phyloP scores from a whole-genome alignment of 169 alveolate species.

The Babesia ovis region DNA sequence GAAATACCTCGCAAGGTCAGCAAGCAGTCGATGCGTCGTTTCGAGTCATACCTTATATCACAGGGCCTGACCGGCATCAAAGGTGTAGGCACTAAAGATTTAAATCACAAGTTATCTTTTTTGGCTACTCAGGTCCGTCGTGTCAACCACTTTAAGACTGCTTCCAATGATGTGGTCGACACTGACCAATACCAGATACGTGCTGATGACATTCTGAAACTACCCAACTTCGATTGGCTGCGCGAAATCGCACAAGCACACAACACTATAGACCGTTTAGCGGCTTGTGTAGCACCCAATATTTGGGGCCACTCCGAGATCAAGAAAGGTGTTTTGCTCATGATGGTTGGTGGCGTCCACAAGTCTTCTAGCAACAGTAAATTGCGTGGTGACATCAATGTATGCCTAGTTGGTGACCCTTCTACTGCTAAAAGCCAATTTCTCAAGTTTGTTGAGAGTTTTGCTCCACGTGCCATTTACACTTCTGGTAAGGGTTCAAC shows the following conservation, averaged over 20 bases:
- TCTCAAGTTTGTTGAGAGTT: slow-evolving; percentile 89
- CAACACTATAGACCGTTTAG: slow-evolving; percentile 81
- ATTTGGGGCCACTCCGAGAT: slow-evolving; percentile 95
- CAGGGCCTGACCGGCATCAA: slow-evolving; percentile 93
- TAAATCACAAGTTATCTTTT: slow-evolving; percentile 90
- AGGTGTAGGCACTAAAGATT: slow-evolving; percentile 91
- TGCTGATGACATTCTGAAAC: slow-evolving; percentile 73
- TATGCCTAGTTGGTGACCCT: slow-evolving; percentile 98
- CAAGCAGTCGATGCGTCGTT: slow-evolving; percentile 69
- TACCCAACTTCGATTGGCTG: slow-evolving; percentile 76
- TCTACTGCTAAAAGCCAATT: slow-evolving; percentile 97
- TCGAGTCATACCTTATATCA: slow-evolving; percentile 71
- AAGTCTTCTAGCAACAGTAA: slow-evolving; percentile 91
- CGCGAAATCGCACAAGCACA: slow-evolving; percentile 75
- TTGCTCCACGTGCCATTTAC: slow-evolving; percentile 92
- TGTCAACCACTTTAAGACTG: slow-evolving; percentile 60
- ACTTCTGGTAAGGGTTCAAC: slow-evolving; percentile 96
- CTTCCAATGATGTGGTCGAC: slow-evolving; percentile 47
- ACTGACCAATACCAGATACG: slow-evolving; percentile 65
- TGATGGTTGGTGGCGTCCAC: slow-evolving; percentile 96
- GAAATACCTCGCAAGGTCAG: slow-evolving; percentile 83
- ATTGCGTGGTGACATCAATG: slow-evolving; percentile 94
- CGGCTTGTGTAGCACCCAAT: slow-evolving; percentile 92
- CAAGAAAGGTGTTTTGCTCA: slow-evolving; percentile 94
- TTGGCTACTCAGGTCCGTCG: slow-evolving; percentile 80